Percentiles rank a stretch among this genome's conserved stretches.
Conservation (phyloP, 805 yeast genomes). For the Wickerhamiella dianesei region DNA sequence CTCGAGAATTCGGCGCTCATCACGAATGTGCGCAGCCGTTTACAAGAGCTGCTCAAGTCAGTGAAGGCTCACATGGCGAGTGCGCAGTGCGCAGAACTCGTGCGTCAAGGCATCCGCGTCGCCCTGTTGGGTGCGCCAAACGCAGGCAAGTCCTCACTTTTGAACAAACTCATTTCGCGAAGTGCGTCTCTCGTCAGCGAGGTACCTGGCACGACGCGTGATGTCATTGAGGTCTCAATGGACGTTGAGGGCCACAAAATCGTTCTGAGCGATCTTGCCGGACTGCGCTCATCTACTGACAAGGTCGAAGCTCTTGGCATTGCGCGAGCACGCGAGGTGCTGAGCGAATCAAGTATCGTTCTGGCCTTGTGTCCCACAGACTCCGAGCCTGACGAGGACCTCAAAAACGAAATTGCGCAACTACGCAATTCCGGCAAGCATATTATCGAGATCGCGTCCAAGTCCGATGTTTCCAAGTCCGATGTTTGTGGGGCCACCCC, state of each 20-base stretch:
- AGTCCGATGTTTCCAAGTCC: slow-evolving; percentile 18
- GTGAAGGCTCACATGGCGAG: slow-evolving; percentile 1
- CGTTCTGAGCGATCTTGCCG: slow-evolving; percentile 85
- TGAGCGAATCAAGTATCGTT: slow-evolving; percentile 51
- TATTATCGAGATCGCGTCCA: slow-evolving; percentile 25
- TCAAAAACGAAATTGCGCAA: slow-evolving; percentile 11
- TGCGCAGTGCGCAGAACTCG: slow-evolving; percentile 31
- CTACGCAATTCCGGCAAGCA: slow-evolving; percentile 11
- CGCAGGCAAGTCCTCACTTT: slow-evolving; percentile 84
- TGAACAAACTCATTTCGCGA: slow-evolving; percentile 60
- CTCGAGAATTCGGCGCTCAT: slow-evolving; percentile 29
- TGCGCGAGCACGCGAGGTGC: slow-evolving; percentile 50
- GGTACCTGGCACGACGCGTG: slow-evolving; percentile 90
- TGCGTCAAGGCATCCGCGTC: slow-evolving; percentile 59
- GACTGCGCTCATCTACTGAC: slow-evolving; percentile 45
- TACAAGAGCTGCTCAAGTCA: neutral
- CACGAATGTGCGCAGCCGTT: neutral
- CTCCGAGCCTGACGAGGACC: slow-evolving; percentile 3
- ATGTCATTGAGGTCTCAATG: slow-evolving; percentile 64
- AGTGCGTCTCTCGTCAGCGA: slow-evolving; percentile 86
- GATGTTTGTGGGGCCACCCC: slow-evolving; percentile 1
- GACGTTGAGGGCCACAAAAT: slow-evolving; percentile 78
- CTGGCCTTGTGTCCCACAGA: slow-evolving; percentile 44
- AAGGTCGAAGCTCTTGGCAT: slow-evolving; percentile 70
- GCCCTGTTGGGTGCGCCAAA: slow-evolving; percentile 84